A percentile compares a stretch with the other conserved stretches of the same genome.
Evolutionary conservation across 75 land plant genomes (phyloP).

Genomic region (Pseudotsuga menziesii): DNA sequence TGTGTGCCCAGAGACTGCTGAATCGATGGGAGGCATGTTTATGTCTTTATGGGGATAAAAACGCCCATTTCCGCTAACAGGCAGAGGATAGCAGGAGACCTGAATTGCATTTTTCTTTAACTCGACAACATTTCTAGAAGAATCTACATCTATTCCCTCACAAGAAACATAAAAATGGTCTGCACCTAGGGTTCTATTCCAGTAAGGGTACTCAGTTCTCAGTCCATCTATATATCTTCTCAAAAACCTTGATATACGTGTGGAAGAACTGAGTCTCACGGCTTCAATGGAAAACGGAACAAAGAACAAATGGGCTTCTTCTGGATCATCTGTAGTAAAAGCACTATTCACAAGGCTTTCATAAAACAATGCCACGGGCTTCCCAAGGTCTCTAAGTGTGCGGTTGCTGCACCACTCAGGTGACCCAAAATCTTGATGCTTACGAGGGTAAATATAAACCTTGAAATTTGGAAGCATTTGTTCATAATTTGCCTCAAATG

Average conservation of each 20-base stretch:
- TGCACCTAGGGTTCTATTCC: conserved; percentile 76
- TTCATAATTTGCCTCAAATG: conserved; percentile 26
- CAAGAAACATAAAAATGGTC: conserved; percentile 64
- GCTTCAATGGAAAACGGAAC: conserved; percentile 39
- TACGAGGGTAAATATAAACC: conserved; percentile 30
- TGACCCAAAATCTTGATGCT: conserved; percentile 8
- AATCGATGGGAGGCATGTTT: conserved; percentile 29
- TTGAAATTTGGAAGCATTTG: conserved; percentile 36
- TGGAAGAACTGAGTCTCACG: conserved; percentile 12
- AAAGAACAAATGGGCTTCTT: conserved; percentile 59
- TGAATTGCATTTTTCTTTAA: conserved; percentile 63
- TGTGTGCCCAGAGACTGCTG: neutral
- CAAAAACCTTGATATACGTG: conserved; percentile 13
- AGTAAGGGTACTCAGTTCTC: conserved; percentile 42
- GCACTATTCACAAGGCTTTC: conserved; percentile 33
- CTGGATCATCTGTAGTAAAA: conserved; percentile 51
- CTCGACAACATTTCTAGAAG: conserved; percentile 63
- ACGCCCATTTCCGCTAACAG: neutral
- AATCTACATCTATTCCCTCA: conserved; percentile 20
- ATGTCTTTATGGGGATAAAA: conserved; percentile 73
- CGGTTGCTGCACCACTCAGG: neutral
- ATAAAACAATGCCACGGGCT: conserved; percentile 35
- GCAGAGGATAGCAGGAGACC: conserved; percentile 37
- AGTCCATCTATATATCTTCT: conserved; percentile 29
- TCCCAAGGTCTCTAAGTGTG: neutral